These are phyloP conservation scores for Hypoxylon sp. DNA, from an alignment of 2,329 filamentous ascomycete species.

Conservation along the genomic window DNA sequence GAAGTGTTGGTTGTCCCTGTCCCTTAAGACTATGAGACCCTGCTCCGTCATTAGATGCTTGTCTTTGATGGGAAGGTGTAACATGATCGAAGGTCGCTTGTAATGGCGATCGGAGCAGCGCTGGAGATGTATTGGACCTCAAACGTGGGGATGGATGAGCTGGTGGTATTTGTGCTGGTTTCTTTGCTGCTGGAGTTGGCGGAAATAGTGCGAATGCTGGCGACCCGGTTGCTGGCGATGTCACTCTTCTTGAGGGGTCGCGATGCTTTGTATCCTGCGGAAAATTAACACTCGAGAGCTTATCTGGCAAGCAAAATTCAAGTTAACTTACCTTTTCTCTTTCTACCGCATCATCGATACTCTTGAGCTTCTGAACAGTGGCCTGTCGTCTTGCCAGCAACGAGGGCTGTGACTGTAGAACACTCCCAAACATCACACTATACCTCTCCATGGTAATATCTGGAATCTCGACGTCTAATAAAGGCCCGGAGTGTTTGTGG, in stretches of 20 bases:
- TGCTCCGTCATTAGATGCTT: conserved; percentile 18
- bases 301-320: not conserved
- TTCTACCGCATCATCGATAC: conserved; percentile 56
- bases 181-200: conserved; percentile 43
- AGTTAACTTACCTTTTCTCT: conserved; percentile 49
- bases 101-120: conserved; percentile 55
- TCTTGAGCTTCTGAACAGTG: conserved; percentile 65
- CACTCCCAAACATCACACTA: conserved; percentile 88
- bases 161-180: conserved; percentile 33
- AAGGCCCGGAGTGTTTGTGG: conserved; percentile 34
- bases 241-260: conserved; percentile 51
- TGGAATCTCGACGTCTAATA: conserved; percentile 83
- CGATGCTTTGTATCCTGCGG: conserved; percentile 27
- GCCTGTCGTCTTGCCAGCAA: conserved; percentile 67
- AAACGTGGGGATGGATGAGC: conserved; percentile 51
- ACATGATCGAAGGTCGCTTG: conserved; percentile 47
- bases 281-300: conserved; percentile 27
- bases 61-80: conserved; percentile 34
- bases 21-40: conserved; percentile 24
- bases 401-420: conserved; percentile 60
- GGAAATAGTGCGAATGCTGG: conserved; percentile 59
- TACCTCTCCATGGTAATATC: conserved; percentile 84
- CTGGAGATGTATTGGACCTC: conserved; percentile 66
- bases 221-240: conserved; percentile 55
- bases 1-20: conserved; percentile 32